A percentile compares a stretch with the other conserved stretches of the same genome.
Evolutionary conservation across 805 yeast genomes (phyloP).

Genomic region (Yamadazyma tumulicola): DNA sequence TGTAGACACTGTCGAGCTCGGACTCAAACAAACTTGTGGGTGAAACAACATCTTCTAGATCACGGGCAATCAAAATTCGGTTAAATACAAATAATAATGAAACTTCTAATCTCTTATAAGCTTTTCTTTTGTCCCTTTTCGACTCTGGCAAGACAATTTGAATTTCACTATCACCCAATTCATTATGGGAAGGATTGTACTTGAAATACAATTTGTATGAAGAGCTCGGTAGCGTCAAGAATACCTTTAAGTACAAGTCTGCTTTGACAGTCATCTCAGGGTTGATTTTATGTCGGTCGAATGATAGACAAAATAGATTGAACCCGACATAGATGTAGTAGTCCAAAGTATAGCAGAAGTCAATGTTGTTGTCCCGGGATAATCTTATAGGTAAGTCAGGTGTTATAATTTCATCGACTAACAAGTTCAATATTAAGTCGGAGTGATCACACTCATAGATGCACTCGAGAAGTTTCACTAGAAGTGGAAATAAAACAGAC

Average conservation of each 20-base stretch:
- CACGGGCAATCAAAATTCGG: conserved; percentile 17
- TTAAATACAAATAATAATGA: conserved; percentile 26
- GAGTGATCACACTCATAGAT: conserved; percentile 9
- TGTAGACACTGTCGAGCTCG: conserved; percentile 12
- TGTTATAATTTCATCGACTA: conserved; percentile 9
- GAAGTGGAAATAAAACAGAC: conserved; percentile 1
- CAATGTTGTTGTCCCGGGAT: conserved; percentile 12
- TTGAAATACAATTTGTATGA: neutral
- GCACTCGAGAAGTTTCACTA: conserved; percentile 6
- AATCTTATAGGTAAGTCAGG: conserved; percentile 22
- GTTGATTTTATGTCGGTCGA: conserved; percentile 7
- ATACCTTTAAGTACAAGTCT: conserved; percentile 21
- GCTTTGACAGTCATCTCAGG: conserved; percentile 16
- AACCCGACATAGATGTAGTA: conserved; percentile 27
- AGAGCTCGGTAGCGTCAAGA: conserved; percentile 21
- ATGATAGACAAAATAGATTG: conserved; percentile 21
- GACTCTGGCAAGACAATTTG: neutral
- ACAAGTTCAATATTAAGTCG: neutral
- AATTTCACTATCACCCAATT: neutral
- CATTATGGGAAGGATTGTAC: neutral
- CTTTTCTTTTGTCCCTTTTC: neutral
- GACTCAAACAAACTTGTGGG: conserved; percentile 12
- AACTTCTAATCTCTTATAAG: conserved; percentile 26
- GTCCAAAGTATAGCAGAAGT: conserved; percentile 18
- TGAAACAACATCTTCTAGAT: conserved; percentile 15